Evolutionary conservation across 2,329 filamentous ascomycete species (phyloP), one percentile per base, ranked within the genome.

Genomic region (Juglanconis juglandina): DNA sequence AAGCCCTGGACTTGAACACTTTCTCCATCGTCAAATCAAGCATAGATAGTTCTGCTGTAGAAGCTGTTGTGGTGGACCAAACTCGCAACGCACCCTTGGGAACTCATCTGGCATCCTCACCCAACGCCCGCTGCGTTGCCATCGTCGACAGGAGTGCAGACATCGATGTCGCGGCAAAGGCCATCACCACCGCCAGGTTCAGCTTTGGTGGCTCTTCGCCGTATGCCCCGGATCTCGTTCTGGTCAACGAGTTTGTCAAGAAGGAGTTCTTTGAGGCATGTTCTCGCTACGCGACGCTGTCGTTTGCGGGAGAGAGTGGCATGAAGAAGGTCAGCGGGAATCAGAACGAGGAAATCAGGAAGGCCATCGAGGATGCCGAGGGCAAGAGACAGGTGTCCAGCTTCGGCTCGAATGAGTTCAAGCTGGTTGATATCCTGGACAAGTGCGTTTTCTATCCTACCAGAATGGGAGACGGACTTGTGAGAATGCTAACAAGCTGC

Each of bases 211-310:
- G 85, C 2, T 75, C 71, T 2, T 87, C 85, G 1, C 78, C 84
- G 0, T 88, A 87, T 66, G 81, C 84, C 0, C 86, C 86, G 0
- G 85, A 88, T 66, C 35, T 87, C 0, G 81, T 88, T 0, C 71
- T 88, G 0, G 85, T 89, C n/a, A 87, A 88, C 62, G 86, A 88
- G 63, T 88, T 81, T 61, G 75, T 78, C 3, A 82, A 82, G 71
- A 76, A 80, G 58, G 75, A 77, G 0, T 87, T 88, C 64, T 68
- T 84, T 0, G 75, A 80, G 51, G 79, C 80, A 0, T 75, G 79
- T 4, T 69, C 79, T 13, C 71, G 73, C 42, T 74, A 79, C 32
- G 68, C 71, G 7, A 69, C 68, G 32, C 62, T 68, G 46, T 64
- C 64, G 2, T 66, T 71, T 47, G 65, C 67, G 9, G 58, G 54